These are phyloP conservation scores for Sherardia arvensis DNA, from an alignment of 257 asterid species.

Conservation along the genomic window DNA sequence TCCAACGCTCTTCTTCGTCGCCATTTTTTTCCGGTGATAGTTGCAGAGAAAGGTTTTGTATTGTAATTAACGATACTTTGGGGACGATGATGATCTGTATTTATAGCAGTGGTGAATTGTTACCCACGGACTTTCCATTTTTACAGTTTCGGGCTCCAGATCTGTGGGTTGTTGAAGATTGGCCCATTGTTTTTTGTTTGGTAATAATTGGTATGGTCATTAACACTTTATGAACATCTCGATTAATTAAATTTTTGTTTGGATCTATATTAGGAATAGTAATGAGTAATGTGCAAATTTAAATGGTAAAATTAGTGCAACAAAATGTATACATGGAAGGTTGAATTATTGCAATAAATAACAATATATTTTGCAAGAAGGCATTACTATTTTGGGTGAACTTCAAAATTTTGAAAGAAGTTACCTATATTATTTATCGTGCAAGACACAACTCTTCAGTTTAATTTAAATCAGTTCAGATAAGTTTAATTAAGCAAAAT, in stretches of 20 bases:
- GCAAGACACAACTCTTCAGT: too few species aligned
- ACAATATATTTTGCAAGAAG: too few species aligned
- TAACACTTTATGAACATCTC: not conserved
- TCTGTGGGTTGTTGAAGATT: not conserved
- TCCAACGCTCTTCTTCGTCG: constrained; percentile 81
- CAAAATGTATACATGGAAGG: too few species aligned
- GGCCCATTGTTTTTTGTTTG: not conserved
- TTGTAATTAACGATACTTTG: not conserved
- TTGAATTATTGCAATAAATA: too few species aligned
- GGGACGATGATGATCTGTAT: not conserved
- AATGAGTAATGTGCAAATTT: not conserved
- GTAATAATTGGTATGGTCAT: not conserved
- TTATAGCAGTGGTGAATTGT: not conserved
- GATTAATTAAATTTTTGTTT: not conserved
- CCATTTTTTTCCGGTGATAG: constrained; percentile 30
- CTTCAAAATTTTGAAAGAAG: too few species aligned
- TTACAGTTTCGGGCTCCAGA: not conserved
- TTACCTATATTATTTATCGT: too few species aligned
- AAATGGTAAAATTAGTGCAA: too few species aligned
- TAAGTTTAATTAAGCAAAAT: too few species aligned
- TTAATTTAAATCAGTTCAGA: too few species aligned
- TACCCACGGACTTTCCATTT: constrained; percentile 3
- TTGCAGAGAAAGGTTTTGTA: not conserved
- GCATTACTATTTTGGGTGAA: too few species aligned
- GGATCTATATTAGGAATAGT: not conserved